These are phyloP conservation scores for Diphasiastrum complanatum DNA, from an alignment of 83 land plant genomes.

Conservation along the genomic window DNA sequence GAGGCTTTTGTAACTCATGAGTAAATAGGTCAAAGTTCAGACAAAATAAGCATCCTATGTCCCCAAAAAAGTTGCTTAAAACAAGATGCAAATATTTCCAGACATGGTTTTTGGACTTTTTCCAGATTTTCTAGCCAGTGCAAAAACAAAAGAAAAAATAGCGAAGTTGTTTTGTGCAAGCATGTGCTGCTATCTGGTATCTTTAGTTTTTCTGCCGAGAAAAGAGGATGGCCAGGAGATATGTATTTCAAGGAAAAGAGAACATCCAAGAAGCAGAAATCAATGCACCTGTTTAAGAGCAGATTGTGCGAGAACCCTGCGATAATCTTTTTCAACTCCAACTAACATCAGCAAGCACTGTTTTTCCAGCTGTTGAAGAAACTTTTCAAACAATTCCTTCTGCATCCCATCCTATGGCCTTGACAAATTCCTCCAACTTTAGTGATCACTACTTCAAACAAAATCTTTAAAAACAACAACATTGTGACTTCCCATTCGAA, in stretches of 20 bases:
- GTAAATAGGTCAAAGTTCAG: too few relatives aligned
- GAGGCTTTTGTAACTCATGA: too few relatives aligned
- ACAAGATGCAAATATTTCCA: not conserved
- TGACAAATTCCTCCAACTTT: not conserved
- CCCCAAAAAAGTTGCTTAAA: not conserved
- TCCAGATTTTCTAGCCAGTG: too few relatives aligned
- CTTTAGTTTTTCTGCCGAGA: not conserved
- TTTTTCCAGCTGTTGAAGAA: constrained; percentile 49
- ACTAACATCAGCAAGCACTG: constrained; percentile 56
- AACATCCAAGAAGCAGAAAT: not conserved
- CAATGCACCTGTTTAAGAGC: constrained; percentile 41
- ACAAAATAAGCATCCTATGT: too few relatives aligned
- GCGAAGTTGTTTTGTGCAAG: too few relatives aligned
- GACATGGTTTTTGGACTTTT: not conserved
- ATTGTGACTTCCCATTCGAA: too few relatives aligned
- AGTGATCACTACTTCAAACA: not conserved
- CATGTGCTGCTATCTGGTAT: too few relatives aligned
- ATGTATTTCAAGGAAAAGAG: not conserved
- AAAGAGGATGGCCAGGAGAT: not conserved
- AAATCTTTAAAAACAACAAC: not conserved
- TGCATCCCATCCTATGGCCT: constrained; percentile 82
- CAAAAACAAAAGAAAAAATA: too few relatives aligned
- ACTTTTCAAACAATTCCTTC: constrained; percentile 62
- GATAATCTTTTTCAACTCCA: constrained; percentile 78
- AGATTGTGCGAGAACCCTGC: constrained; percentile 52